Base-by-base conservation (phyloP, 495 filamentous ascomycete genomes). In the Trichocladium antarcticum region DNA sequence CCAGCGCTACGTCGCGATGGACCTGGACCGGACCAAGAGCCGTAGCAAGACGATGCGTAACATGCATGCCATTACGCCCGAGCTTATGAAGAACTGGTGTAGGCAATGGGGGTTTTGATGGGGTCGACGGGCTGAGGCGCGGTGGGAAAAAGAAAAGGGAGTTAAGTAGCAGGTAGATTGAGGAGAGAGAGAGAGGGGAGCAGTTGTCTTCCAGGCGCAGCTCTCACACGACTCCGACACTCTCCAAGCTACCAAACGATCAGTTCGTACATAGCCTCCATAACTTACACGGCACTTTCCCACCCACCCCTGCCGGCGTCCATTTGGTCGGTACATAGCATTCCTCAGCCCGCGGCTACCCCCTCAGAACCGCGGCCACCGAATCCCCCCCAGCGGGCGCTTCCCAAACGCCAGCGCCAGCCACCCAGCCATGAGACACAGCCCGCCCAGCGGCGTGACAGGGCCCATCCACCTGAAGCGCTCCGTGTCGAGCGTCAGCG, bases 391-490 rank as follows among this genome's bases (percentile, higher is more conserved):
- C 0, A 39, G 34, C 1, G 50, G 45, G 15, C 49, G 42, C 37
- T 50, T 53, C 10, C 41, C 46, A 42, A 62, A 62, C 14, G 59
- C 61, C 53, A 64, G 31, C 6, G 55, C 55, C 39, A 73, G 52
- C 76, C 76, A 79, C 0, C 75, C 76, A 11, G 66, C 76, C 58
- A 79, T 77, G 54, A 79, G 57, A 40, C 71, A 80, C 50, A 77
- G 57, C 1, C 79, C 79, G 1, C 79, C 79, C 7, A 81, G 57
- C 15, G 79, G 79, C 21, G 78, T 83, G 1, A 79, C 66, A 1
- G 78, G 78, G 0, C 79, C 77, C 41, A 81, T 36, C 31, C 68
- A 68, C 42, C 71, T 70, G 58, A 76, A 79, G 41, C 67, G 62
- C 51, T 72, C 70, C 36, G 78, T 72, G 57, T 78, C 72, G 1